phyloP scores from a whole-genome alignment of 1,139 yeast genomes.

The Pichia sp. region DNA sequence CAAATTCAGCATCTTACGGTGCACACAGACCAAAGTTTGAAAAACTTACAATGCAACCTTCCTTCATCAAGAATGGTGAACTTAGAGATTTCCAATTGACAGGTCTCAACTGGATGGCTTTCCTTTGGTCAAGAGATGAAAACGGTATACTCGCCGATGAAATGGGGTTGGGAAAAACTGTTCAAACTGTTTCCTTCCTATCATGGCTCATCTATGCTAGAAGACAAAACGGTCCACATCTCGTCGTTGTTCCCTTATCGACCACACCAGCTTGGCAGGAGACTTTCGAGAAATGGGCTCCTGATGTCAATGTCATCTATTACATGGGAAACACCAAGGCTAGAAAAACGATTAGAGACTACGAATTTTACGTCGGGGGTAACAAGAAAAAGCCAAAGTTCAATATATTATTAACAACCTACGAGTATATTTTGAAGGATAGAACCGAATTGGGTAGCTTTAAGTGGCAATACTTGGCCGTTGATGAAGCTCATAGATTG shows the following conservation, averaged over 20 bases:
- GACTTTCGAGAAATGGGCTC: slow-evolving; percentile 96
- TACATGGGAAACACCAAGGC: slow-evolving; percentile 91
- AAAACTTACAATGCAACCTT: slow-evolving; percentile 80
- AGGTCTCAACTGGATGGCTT: slow-evolving; percentile 99
- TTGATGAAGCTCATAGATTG: slow-evolving; percentile 96
- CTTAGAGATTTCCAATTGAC: slow-evolving; percentile 95
- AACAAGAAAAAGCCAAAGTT: slow-evolving; percentile 70
- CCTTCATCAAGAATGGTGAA: slow-evolving; percentile 85
- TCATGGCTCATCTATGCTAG: slow-evolving; percentile 94
- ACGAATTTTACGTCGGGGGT: slow-evolving; percentile 62
- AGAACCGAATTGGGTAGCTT: slow-evolving; percentile 69
- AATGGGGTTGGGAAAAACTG: slow-evolving; percentile 98
- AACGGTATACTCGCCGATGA: slow-evolving; percentile 98
- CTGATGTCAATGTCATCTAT: slow-evolving; percentile 87
- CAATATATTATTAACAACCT: slow-evolving; percentile 84
- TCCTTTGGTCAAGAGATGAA: slow-evolving; percentile 94
- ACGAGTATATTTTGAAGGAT: slow-evolving; percentile 92
- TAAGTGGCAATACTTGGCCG: slow-evolving; percentile 95
- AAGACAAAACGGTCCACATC: slow-evolving; percentile 94
- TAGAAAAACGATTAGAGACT: slow-evolving; percentile 72
- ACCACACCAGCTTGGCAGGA: slow-evolving; percentile 99
- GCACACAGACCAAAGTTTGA: slow-evolving; percentile 80
- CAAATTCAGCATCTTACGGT: slow-evolving; percentile 71
- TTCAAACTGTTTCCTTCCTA: slow-evolving; percentile 90
- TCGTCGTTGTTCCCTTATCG: slow-evolving; percentile 92